Evolutionary conservation across 2,329 filamentous ascomycete species (phyloP), one percentile per base, ranked within the genome.

Genomic region (Ophiostoma ips): DNA sequence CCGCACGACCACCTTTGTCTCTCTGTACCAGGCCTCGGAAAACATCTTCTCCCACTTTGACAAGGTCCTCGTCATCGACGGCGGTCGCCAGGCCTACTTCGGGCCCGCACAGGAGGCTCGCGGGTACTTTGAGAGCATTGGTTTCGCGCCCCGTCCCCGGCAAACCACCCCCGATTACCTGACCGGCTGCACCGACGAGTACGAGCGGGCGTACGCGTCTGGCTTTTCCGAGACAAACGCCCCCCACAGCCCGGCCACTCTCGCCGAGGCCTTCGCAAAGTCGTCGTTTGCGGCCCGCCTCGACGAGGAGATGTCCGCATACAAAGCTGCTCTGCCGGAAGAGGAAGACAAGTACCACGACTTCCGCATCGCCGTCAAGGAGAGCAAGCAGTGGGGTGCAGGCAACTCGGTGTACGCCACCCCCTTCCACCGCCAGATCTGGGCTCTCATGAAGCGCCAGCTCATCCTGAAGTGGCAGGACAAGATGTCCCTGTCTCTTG

Each of bases 401-500:
- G 51, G 53, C 59, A 79, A 77, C 51, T 90, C 85, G 0, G 83
- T 90, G 33, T 94, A 94, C 66, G 82, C 80, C 1, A 83, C 89
- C 49, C 86, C 87, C 0, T 92, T 92, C 66, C 79, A 88, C 55
- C 69, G 86, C 1, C 88, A 94, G 62, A 73, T 92, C 19, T 89
- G 82, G 82, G 84, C 84, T 1, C 66, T 92, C 54, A 84, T 89
- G 75, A 83, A 87, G 63, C 79, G 87, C 64, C 87, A 94, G 62
- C 92, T 88, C 62, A 71, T 83, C 48, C 80, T 94, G 58, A 92
- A 92, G 68, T 82, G 87, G 69, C 86, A 94, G 63, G 87, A 94
- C 62, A 83, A 82, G 52, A 83, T 89, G 60, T 79, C 81, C n/a
- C 71, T 94, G 6, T 68, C 72, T 13, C 77, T 92, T 30, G 81